These are phyloP conservation scores for Penicillium sp. DNA, from an alignment of 2,329 filamentous ascomycete species.

Conservation along the genomic window DNA sequence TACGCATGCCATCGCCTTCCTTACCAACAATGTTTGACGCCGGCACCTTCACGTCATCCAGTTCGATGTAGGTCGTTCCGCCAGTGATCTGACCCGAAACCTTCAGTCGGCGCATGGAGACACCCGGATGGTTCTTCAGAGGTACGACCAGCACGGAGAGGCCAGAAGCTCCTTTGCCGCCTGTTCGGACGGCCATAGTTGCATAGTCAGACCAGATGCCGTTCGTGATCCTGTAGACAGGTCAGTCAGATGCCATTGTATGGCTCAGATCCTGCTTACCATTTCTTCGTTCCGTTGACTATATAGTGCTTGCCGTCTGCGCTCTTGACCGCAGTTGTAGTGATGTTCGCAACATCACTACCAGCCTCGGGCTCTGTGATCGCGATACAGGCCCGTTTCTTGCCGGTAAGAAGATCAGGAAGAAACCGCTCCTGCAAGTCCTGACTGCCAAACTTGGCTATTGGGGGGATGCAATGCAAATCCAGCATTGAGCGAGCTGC, in stretches of 20 bases:
- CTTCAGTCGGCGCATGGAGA: conserved; percentile 62
- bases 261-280: conserved; percentile 38
- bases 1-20: conserved; percentile 67
- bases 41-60: conserved; percentile 69
- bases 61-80: conserved; percentile 69
- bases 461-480: conserved; percentile 67
- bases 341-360: conserved; percentile 67
- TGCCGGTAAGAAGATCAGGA: conserved; percentile 61
- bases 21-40: conserved; percentile 63
- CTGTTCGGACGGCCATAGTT: conserved; percentile 69
- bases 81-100: conserved; percentile 60
- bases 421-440: conserved; percentile 61
- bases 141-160: conserved; percentile 66
- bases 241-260: not conserved
- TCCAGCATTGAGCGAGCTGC: conserved; percentile 62
- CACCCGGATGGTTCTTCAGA: conserved; percentile 61
- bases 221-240: conserved; percentile 57
- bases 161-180: conserved; percentile 58
- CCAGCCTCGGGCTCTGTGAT: conserved; percentile 74
- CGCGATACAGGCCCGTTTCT: conserved; percentile 66
- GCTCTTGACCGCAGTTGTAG: conserved; percentile 60
- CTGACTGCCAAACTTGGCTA: conserved; percentile 62
- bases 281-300: conserved; percentile 72
- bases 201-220: conserved; percentile 65
- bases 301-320: conserved; percentile 63